Evolutionary conservation across 805 yeast species (phyloP), one percentile per base, ranked within the genome.

Genomic region (Kodamaea jinghongensis): DNA sequence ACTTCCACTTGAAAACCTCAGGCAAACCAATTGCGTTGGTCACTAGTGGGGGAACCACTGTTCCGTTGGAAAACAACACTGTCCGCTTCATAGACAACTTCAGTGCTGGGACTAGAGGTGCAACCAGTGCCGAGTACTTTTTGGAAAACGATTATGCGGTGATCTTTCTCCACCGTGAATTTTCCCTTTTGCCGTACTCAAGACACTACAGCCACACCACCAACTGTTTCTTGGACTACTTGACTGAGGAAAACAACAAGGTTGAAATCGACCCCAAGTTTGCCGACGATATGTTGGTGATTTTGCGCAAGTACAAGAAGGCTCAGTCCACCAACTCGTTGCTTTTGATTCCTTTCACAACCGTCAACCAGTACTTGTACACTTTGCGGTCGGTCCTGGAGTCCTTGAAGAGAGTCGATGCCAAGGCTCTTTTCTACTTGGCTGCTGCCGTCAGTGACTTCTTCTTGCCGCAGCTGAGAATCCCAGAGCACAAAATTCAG

Each of bases 381-480:
- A 87, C 96, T 0, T 69, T 93, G 48, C 79, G 81, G 47, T 64
- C 79, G 27, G 68, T 86, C 7, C 82, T 93, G 1, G 72, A 73
- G 46, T 69, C 73, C 31, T 60, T 91, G 54, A 75, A 80, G 38
- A 63, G 65, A 3, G 58, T 76, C 28, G 84, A 80, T 2, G 60
- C 73, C 4, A 67, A 66, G 39, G 86, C 89, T 0, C 58, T 93
- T 29, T 87, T 91, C 57, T 93, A 83, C 57, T 70, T 93, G 38
- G 99, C 99, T 0, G 98, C 99, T 6, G 99, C 99, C 0, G 99
- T 93, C 0, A 86, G 96, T 6, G 99, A 93, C 59, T 93, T 93
- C 63, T 93, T 90, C 65, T 72, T 93, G 30, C 99, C 99, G 1
- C 77, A 76, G 31, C 81, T 90, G 1, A 74, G 86, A 48, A 70